Evolutionary conservation across 2,329 filamentous ascomycete genomes (phyloP).

Genomic region (Raffaelea ambrosiae): DNA sequence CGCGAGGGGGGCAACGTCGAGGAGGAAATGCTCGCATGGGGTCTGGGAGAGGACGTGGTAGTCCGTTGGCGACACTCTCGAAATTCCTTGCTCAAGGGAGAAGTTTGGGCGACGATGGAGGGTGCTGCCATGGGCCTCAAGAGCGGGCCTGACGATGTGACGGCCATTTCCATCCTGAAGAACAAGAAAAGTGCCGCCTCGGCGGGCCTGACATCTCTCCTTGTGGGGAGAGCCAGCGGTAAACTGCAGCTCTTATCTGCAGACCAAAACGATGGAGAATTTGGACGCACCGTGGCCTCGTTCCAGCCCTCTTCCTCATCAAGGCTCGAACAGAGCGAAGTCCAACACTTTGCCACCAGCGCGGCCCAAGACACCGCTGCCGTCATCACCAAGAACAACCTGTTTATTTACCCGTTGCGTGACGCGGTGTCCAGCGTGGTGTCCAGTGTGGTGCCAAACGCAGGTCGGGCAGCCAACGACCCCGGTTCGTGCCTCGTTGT

Average conservation of each 20-base stretch:
- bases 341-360: conserved; percentile 1
- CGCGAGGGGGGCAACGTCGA: conserved; percentile 35
- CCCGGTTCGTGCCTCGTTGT: neutral
- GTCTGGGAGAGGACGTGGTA: conserved; percentile 3
- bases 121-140: neutral
- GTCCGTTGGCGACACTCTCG: neutral
- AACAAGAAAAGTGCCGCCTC: neutral
- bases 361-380: neutral
- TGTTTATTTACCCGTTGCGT: neutral
- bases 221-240: conserved; percentile 2
- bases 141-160: conserved; percentile 2
- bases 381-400: conserved; percentile 2
- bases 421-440: no score
- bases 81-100: neutral
- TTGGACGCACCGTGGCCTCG: conserved; percentile 1
- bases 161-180: conserved; percentile 1
- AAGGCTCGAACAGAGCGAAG: conserved; percentile 1
- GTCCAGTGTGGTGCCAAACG: no score
- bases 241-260: neutral
- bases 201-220: neutral
- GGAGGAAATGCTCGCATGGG: conserved; percentile 26
- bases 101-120: neutral
- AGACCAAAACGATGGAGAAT: neutral
- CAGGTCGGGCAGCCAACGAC: no score
- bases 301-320: neutral